Evolutionary conservation across 2,329 filamentous ascomycete genomes (phyloP), one percentile per base, ranked within the genome.

Genomic region (Botrytis squamosa): DNA sequence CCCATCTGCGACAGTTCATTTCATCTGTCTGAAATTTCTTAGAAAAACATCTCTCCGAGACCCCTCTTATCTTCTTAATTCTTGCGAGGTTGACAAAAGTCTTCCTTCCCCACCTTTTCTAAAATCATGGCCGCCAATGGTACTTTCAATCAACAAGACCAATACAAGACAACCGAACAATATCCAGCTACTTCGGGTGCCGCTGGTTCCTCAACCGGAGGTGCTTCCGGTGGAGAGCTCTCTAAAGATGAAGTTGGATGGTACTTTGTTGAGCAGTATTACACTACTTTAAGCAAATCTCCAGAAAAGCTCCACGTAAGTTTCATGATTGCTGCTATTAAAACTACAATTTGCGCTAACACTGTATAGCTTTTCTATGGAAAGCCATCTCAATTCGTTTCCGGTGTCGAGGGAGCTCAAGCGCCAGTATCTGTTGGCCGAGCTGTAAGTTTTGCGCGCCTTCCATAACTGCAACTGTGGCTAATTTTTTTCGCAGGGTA

Each of bases 251-350:
- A 98, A 86, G 94, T 99, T 78, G 96, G 94, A 84, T 99, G 96
- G 96, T 98, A 95, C 86, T 99, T 99, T 80, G 96, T 99, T 74
- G 95, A 98, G 88, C 94, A 97, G 84, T 99, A 98, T 88, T 99
- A 99, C 86, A 98, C 93, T 79, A 99, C 94, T 76, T 86, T 99
- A 81, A 98, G 95, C 90, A 95, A 95, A 85, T 93, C 87, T 78
- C 95, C 96, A 36, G 94, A 97, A 82, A 97, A 96, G 85, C 92
- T 99, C 80, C 95, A 94, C 82, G 89, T 91, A 84, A 80, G 89
- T 84, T 59, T 46, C 46, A 60, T 52, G 44, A 18, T 6, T 42
- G 36, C 40, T 57, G 36, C 16, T 42, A 40, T 25, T 42, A 1
- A 29, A 44, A 60, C 10, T 46, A 18, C 10, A 22, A 18, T 57